Evolutionary conservation across 352 stramenopile species (phyloP).

Genomic region (Phytophthora sansomeana): DNA sequence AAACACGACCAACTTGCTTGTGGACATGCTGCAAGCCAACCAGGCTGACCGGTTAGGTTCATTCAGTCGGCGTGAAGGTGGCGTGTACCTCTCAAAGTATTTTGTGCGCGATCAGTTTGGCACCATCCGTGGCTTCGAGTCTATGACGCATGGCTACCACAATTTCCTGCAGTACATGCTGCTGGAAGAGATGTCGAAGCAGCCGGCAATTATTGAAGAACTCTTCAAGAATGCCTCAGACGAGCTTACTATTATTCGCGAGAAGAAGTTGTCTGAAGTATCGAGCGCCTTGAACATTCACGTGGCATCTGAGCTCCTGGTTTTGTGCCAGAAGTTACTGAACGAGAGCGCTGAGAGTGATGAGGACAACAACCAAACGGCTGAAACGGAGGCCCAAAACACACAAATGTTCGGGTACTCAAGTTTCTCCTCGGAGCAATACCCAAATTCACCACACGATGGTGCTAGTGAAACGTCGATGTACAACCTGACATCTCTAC

Average conservation of each 20-base stretch:
- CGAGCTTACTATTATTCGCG: constrained; percentile 64
- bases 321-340: constrained; percentile 70
- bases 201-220: constrained; percentile 65
- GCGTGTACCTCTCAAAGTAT: constrained; percentile 89
- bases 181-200: constrained; percentile 85
- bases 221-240: constrained; percentile 74
- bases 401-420: constrained; percentile 58
- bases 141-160: constrained; percentile 90
- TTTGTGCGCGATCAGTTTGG: constrained; percentile 91
- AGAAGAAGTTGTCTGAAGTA: constrained; percentile 54
- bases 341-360: constrained; percentile 48
- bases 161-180: constrained; percentile 92
- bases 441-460: constrained; percentile 61
- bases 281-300: constrained; percentile 81
- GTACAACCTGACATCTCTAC: constrained; percentile 82
- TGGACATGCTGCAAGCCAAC: constrained; percentile 90
- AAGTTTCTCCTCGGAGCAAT: constrained; percentile 65
- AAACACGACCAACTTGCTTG: constrained; percentile 79
- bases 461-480: constrained; percentile 72
- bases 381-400: constrained; percentile 41
- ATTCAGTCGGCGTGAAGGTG: constrained; percentile 82
- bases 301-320: constrained; percentile 72
- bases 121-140: constrained; percentile 89
- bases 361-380: constrained; percentile 45
- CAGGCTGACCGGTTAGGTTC: constrained; percentile 85